A percentile compares a stretch with the other conserved stretches of the same genome.
Evolutionary conservation across 495 filamentous ascomycete species (phyloP).

Genomic region (Platismatia glauca): DNA sequence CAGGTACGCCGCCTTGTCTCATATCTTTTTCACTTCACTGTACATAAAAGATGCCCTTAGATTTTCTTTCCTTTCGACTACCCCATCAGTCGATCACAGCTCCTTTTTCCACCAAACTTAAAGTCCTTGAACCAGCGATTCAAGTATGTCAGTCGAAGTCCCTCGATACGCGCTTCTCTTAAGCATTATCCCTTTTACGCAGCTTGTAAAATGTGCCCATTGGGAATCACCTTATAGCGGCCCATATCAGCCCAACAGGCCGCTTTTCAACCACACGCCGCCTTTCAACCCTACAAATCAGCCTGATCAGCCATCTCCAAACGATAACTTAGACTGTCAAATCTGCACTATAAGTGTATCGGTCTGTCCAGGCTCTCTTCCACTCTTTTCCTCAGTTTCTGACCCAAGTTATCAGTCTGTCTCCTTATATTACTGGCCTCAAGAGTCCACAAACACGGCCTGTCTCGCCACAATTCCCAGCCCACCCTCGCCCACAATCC

Average conservation of each 20-base stretch:
- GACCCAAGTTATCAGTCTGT: neutral
- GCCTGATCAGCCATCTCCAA: neutral
- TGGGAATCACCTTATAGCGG: neutral
- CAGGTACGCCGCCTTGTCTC: neutral
- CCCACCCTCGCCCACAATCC: neutral
- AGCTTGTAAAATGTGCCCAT: neutral
- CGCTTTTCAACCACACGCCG: neutral
- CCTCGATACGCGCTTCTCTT: neutral
- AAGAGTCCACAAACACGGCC: neutral
- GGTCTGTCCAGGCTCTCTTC: neutral
- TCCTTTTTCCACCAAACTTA: neutral
- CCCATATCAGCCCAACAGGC: neutral
- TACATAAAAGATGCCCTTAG: neutral
- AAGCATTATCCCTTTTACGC: neutral
- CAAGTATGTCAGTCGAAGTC: neutral
- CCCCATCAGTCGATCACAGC: neutral
- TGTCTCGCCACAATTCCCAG: neutral
- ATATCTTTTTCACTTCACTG: neutral
- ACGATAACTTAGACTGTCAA: neutral
- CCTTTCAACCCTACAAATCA: neutral
- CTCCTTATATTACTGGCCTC: neutral
- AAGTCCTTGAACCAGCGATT: neutral
- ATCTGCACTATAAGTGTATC: neutral
- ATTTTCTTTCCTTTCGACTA: neutral
- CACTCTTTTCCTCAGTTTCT: neutral